Evolutionary conservation across 2,329 filamentous ascomycete species (phyloP).

Genomic region (Coleophoma crateriformis): DNA sequence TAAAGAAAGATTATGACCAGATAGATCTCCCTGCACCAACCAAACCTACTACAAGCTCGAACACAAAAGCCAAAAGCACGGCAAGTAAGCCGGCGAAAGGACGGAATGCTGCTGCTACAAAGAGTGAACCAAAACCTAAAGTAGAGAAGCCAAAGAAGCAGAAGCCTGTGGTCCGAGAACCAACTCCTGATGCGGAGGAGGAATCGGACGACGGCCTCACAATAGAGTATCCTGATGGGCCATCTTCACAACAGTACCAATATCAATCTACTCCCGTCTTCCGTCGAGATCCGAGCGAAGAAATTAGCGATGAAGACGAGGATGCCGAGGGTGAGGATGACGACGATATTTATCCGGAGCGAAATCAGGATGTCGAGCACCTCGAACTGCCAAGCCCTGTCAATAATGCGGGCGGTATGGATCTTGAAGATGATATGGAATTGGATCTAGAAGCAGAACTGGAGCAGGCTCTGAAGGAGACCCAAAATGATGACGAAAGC

Average conservation of each 20-base stretch:
- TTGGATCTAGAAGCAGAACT: constrained; percentile 26
- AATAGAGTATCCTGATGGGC: constrained; percentile 54
- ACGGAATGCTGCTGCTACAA: constrained; percentile 14
- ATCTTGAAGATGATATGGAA: constrained; percentile 24
- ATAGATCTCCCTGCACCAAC: constrained; percentile 31
- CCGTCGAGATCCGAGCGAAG: constrained; percentile 20
- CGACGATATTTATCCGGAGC: constrained; percentile 30
- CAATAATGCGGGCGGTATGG: constrained; percentile 25
- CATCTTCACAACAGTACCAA: constrained; percentile 24
- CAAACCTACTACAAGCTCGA: constrained; percentile 10
- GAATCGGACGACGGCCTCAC: constrained; percentile 52
- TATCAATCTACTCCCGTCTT: constrained; percentile 20
- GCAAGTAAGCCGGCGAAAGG: constrained; percentile 21
- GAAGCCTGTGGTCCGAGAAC: constrained; percentile 20
- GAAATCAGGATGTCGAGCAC: constrained; percentile 29
- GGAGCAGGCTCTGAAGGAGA: constrained; percentile 23
- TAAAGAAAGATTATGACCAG: constrained; percentile 64
- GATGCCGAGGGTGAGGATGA: constrained; percentile 39
- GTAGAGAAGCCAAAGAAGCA: constrained; percentile 27
- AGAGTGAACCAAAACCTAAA: constrained; percentile 25
- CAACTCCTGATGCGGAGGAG: constrained; percentile 30
- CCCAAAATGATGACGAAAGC: constrained; percentile 18
- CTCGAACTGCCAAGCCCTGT: constrained; percentile 51
- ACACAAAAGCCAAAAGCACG: constrained; percentile 11
- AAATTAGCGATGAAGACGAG: constrained; percentile 40